These are phyloP conservation scores for Lyophyllum semitale DNA, from an alignment of 768 basidiomycete species.

Conservation along the genomic window DNA sequence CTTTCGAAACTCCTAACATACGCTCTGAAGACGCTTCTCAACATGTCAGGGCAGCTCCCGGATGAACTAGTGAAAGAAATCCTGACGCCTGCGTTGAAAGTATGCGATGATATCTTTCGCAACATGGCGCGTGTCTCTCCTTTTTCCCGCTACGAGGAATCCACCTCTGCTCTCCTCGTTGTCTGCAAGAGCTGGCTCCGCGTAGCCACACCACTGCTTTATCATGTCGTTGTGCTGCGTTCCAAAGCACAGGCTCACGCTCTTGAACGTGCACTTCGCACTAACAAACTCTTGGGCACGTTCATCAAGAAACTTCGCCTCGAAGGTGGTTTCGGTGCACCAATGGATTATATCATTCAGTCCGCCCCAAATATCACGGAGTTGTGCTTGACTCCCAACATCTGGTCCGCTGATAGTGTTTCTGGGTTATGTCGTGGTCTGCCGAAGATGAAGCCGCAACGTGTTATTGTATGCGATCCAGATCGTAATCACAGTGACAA, in stretches of 20 bases:
- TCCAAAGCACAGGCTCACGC: conserved; percentile 22
- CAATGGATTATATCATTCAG: conserved; percentile 10
- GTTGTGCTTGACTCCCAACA: too few relatives aligned
- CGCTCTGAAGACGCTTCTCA: too few relatives aligned
- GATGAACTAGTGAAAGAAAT: conserved; percentile 13
- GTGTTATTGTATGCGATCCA: neutral
- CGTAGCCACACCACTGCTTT: conserved; percentile 24
- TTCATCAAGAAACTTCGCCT: conserved; percentile 27
- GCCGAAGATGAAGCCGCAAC: conserved; percentile 1
- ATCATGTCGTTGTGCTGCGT: conserved; percentile 23
- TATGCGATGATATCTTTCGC: conserved; percentile 9
- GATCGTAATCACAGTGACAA: neutral
- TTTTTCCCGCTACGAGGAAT: conserved; percentile 1
- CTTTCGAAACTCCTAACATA: too few relatives aligned
- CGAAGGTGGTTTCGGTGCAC: conserved; percentile 20
- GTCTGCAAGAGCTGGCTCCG: conserved; percentile 27
- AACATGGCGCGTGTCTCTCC: neutral
- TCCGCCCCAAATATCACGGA: conserved; percentile 1
- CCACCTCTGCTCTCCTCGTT: conserved; percentile 6
- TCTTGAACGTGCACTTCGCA: conserved; percentile 14
- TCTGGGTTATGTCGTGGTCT: too few relatives aligned
- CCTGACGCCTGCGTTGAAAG: conserved; percentile 4
- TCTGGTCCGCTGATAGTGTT: too few relatives aligned
- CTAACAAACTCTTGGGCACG: conserved; percentile 15
- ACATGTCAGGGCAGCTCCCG: conserved; percentile 1